A percentile compares a stretch with the other conserved stretches of the same genome.
These are phyloP conservation scores for Trichoderma sp. DNA, from an alignment of 2,329 filamentous ascomycete species.

Conservation along the genomic window DNA sequence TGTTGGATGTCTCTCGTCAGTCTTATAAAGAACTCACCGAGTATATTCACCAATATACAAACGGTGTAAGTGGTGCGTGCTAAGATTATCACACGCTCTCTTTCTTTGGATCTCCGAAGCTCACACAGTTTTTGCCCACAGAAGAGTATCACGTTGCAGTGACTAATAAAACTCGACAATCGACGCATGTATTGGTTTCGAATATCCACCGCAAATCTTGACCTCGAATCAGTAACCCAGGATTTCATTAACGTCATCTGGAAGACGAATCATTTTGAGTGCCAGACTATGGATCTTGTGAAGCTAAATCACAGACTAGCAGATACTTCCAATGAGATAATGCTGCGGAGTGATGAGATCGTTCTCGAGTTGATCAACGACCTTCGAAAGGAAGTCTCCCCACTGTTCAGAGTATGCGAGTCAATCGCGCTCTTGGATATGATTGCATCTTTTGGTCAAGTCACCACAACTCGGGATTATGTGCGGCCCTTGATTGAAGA, in stretches of 20 bases:
- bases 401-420: slow-evolving; percentile 82
- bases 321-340: slow-evolving; percentile 80
- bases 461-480: slow-evolving; percentile 63
- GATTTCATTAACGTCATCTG: slow-evolving; percentile 73
- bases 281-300: slow-evolving; percentile 80
- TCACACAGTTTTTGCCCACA: background rate
- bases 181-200: slow-evolving; percentile 78
- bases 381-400: slow-evolving; percentile 71
- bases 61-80: slow-evolving; percentile 62
- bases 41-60: slow-evolving; percentile 72
- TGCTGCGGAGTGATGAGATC: slow-evolving; percentile 77
- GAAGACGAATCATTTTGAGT: slow-evolving; percentile 78
- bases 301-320: slow-evolving; percentile 78
- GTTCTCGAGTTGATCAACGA: slow-evolving; percentile 70
- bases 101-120: background rate
- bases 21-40: slow-evolving; percentile 87
- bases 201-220: slow-evolving; percentile 63
- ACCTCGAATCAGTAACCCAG: slow-evolving; percentile 57
- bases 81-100: background rate
- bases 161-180: slow-evolving; percentile 73
- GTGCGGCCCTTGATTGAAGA: slow-evolving; percentile 68
- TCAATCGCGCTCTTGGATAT: slow-evolving; percentile 86
- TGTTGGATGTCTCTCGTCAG: slow-evolving; percentile 84
- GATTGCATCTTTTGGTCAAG: slow-evolving; percentile 73
- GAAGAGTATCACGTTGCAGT: slow-evolving; percentile 55